Evolutionary conservation across 2,329 filamentous ascomycete genomes (phyloP).

Genomic region (Pleurostoma richardsiae): DNA sequence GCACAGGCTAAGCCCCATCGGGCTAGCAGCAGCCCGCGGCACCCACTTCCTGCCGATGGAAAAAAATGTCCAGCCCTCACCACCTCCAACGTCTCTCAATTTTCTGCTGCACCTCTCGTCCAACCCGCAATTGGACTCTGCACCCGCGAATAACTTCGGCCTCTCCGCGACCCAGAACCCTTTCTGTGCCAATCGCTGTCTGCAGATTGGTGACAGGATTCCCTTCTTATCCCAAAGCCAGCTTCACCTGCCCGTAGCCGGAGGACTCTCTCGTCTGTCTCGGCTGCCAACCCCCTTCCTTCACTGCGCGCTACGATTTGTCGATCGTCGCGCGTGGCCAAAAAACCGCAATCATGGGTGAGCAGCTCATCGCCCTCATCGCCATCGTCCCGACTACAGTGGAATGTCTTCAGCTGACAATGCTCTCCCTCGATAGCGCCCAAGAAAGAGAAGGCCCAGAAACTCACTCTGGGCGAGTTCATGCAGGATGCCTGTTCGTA

Average conservation of each 20-base stretch:
- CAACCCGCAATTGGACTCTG: neutral
- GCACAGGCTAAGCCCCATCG: too few species aligned
- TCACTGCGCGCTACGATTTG: conserved; percentile 10
- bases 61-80: conserved; percentile 2
- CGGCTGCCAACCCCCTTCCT: conserved; percentile 3
- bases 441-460: conserved; percentile 89
- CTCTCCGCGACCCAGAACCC: neutral
- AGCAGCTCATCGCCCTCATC: conserved; percentile 21
- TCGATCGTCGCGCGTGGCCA: conserved; percentile 39
- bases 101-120: conserved; percentile 1
- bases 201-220: neutral
- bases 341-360: conserved; percentile 59
- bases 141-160: neutral
- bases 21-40: neutral
- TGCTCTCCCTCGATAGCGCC: conserved; percentile 57
- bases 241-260: neutral
- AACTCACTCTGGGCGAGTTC: conserved; percentile 97
- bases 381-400: conserved; percentile 8
- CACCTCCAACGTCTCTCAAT: conserved; percentile 1
- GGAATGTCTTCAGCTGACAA: conserved; percentile 34
- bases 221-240: neutral
- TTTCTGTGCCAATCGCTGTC: neutral
- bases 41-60: neutral
- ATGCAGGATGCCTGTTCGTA: conserved; percentile 82
- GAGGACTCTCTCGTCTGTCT: neutral